Conservation (phyloP, 2,329 filamentous ascomycete genomes). For the Clonostachys solani region DNA sequence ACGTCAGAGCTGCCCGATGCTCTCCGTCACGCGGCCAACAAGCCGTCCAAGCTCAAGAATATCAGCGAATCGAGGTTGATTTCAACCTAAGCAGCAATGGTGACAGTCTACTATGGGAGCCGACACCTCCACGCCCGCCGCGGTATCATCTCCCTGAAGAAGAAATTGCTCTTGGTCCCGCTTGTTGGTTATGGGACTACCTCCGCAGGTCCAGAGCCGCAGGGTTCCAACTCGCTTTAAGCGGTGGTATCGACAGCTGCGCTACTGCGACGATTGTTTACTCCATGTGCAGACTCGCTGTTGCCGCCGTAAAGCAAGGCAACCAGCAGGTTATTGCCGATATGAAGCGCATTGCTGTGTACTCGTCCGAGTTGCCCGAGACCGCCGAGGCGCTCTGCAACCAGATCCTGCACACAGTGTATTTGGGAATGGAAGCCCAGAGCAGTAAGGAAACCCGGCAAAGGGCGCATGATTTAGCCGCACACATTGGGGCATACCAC, state of each 20-base stretch:
- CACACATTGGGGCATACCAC: conserved; percentile 6
- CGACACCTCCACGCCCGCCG: too few relatives aligned
- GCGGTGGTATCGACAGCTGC: conserved; percentile 1
- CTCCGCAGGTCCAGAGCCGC: not conserved
- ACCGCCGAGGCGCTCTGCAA: conserved; percentile 52
- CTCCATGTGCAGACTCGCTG: not conserved
- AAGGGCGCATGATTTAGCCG: not conserved
- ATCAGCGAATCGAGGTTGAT: too few relatives aligned
- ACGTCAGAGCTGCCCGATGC: conserved; percentile 58
- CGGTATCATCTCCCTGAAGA: not conserved
- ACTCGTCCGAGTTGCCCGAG: conserved; percentile 27
- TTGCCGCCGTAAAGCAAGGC: too few relatives aligned
- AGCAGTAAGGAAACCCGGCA: too few relatives aligned
- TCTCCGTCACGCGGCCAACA: conserved; percentile 36
- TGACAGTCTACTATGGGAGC: too few relatives aligned
- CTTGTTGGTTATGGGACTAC: conserved; percentile 1
- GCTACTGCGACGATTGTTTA: conserved; percentile 1
- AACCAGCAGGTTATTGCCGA: too few relatives aligned
- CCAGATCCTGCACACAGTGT: conserved; percentile 26
- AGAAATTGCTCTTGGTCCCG: conserved; percentile 1
- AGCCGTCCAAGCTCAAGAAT: too few relatives aligned
- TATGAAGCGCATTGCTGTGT: too few relatives aligned
- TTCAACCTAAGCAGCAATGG: too few relatives aligned
- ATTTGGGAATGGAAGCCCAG: too few relatives aligned
- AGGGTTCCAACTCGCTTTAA: not conserved